Conservation (phyloP, 345 rosid species). For the Abelmoschus esculentus region DNA sequence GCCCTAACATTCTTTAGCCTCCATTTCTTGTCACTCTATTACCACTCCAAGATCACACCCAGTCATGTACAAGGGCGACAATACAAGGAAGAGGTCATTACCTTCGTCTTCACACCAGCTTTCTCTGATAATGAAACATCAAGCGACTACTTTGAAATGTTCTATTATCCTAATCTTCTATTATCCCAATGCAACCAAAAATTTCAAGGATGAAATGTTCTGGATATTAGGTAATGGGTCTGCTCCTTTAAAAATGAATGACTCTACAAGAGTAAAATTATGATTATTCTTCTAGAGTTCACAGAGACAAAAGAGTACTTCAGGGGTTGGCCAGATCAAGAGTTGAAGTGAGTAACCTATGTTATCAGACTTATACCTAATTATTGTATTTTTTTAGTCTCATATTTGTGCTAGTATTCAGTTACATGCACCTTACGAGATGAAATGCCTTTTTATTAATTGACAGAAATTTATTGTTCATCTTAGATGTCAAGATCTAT, state of each 20-base stretch:
- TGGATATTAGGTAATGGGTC: slow-evolving; percentile 44
- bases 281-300: too few species aligned
- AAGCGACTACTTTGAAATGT: too few species aligned
- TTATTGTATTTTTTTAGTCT: not conserved
- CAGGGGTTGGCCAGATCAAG: slow-evolving; percentile 85
- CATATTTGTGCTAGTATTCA: not conserved
- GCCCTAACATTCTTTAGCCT: too few species aligned
- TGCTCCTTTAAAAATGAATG: slow-evolving; percentile 38
- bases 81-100: too few species aligned
- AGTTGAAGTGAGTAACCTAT: slow-evolving; percentile 55
- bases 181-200: not conserved
- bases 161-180: not conserved
- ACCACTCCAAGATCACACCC: too few species aligned
- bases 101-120: too few species aligned
- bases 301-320: slow-evolving; percentile 51
- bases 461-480: not conserved
- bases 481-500: not conserved
- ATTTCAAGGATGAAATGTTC: not conserved
- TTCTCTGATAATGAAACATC: too few species aligned
- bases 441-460: not conserved
- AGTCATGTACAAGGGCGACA: too few species aligned
- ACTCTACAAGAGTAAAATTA: slow-evolving; percentile 40
- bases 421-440: not conserved
- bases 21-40: too few species aligned
- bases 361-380: slow-evolving; percentile 2